Base-by-base conservation (phyloP, 352 stramenopile species). In the Pythium guiyangense region DNA sequence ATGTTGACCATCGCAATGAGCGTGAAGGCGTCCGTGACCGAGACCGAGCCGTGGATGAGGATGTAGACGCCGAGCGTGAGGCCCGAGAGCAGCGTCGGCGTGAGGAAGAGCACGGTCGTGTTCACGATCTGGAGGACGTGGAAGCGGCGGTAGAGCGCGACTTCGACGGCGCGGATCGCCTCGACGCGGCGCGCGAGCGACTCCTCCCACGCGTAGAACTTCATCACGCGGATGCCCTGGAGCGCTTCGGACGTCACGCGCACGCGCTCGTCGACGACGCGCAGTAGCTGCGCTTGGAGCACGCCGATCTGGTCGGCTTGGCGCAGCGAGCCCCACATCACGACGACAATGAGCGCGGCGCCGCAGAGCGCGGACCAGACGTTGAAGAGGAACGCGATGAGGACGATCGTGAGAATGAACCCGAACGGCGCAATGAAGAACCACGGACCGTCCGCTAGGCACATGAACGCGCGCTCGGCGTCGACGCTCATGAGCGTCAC, bases 1-100 rank as follows among this genome's bases (percentile, higher is more conserved):
- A n/a, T n/a, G n/a, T n/a, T n/a, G n/a, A n/a, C n/a, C n/a, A n/a
- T n/a, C n/a, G n/a, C n/a, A n/a, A n/a, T n/a, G n/a, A n/a, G n/a
- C n/a, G n/a, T 76, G 57, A 63, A 86, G 0, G 66, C 71, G n/a
- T 79, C 64, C n/a, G 70, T 80, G 25, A 86, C 71, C 0, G 69
- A 72, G 17, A 86, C 47, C 0, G 52, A 60, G 4, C 63, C 76
- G 4, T 74, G 62, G 8, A 74, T 52, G 1, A 61, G 49, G 14
- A 84, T 54, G 63, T 79, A 80, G 11, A 84, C 71, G 1, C 66
- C 72, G 12, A 83, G 60, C 4, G 72, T 74, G 6, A n/a, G n/a
- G n/a, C n/a, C n/a, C n/a, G n/a, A n/a, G n/a, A n/a, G n/a, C n/a
- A n/a, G n/a, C n/a, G n/a, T n/a, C n/a, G n/a, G n/a, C n/a, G n/a